Evolutionary conservation across 2,329 filamentous ascomycete genomes (phyloP).

Genomic region (Cytospora leucostoma): DNA sequence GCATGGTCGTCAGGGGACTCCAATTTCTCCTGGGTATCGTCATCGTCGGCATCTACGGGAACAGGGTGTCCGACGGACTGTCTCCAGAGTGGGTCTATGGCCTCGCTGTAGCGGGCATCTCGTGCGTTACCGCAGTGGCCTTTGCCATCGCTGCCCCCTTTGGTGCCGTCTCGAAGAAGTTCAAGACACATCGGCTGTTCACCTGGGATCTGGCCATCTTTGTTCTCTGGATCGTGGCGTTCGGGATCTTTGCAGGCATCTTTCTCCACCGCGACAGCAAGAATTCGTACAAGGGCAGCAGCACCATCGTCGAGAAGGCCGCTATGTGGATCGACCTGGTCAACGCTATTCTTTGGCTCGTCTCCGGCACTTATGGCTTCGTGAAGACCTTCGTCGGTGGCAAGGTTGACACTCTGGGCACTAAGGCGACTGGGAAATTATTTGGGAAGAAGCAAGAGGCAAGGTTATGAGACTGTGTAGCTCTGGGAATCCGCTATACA

Average conservation of each 20-base stretch:
- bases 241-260: constrained; percentile 72
- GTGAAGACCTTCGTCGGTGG: constrained; percentile 45
- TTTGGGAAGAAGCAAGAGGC: constrained; percentile 29
- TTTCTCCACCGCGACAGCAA: constrained; percentile 63
- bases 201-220: constrained; percentile 48
- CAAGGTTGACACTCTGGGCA: constrained; percentile 42
- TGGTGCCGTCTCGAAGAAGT: constrained; percentile 37
- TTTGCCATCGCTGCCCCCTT: constrained; percentile 44
- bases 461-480: constrained; percentile 11
- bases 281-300: constrained; percentile 49
- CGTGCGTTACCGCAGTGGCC: constrained; percentile 52
- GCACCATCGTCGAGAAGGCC: constrained; percentile 60
- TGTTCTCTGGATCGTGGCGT: constrained; percentile 63
- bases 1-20: constrained; percentile 59
- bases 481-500: background rate
- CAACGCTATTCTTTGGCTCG: constrained; percentile 67
- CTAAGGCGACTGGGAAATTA: constrained; percentile 42
- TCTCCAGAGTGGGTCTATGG: constrained; percentile 66
- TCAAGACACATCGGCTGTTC: constrained; percentile 47
- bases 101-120: constrained; percentile 56
- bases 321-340: constrained; percentile 73
- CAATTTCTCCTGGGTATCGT: constrained; percentile 72
- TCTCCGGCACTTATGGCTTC: constrained; percentile 46
- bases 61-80: constrained; percentile 48
- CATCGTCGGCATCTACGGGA: constrained; percentile 68